phyloP scores from a whole-genome alignment of 2,329 filamentous ascomycete species.

The Exophiala sideris region DNA sequence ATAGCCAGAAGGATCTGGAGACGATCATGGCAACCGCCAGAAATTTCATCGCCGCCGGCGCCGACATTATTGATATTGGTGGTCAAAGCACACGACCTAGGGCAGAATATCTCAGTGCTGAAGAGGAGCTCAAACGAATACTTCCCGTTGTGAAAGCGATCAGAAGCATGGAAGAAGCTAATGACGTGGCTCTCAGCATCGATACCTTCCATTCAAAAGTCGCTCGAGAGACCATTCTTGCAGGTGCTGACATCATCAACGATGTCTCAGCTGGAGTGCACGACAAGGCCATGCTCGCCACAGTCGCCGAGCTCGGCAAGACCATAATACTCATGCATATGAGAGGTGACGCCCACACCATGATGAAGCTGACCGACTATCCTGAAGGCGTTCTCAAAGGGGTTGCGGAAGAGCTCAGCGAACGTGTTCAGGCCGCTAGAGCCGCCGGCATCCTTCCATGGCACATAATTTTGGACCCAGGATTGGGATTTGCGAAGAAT shows the following conservation, averaged over 20 bases:
- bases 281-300: constrained; percentile 77
- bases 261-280: constrained; percentile 82
- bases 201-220: constrained; percentile 90
- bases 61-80: constrained; percentile 84
- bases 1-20: constrained; percentile 48
- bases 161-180: constrained; percentile 56
- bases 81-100: constrained; percentile 88
- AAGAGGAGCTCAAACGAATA: constrained; percentile 74
- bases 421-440: constrained; percentile 71
- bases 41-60: constrained; percentile 64
- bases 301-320: constrained; percentile 71
- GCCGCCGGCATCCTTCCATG: constrained; percentile 80
- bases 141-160: constrained; percentile 75
- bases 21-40: constrained; percentile 58
- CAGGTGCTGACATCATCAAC: constrained; percentile 90
- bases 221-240: constrained; percentile 69
- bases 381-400: constrained; percentile 63
- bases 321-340: constrained; percentile 90
- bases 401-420: constrained; percentile 65
- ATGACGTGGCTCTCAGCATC: constrained; percentile 71
- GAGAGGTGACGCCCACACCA: constrained; percentile 80
- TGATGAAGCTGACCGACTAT: constrained; percentile 69
- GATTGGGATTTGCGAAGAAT: constrained; percentile 89
- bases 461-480: constrained; percentile 92
- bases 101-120: constrained; percentile 62